Conservation (phyloP, 108 stramenopile species). For the Cyclotella sp. region DNA sequence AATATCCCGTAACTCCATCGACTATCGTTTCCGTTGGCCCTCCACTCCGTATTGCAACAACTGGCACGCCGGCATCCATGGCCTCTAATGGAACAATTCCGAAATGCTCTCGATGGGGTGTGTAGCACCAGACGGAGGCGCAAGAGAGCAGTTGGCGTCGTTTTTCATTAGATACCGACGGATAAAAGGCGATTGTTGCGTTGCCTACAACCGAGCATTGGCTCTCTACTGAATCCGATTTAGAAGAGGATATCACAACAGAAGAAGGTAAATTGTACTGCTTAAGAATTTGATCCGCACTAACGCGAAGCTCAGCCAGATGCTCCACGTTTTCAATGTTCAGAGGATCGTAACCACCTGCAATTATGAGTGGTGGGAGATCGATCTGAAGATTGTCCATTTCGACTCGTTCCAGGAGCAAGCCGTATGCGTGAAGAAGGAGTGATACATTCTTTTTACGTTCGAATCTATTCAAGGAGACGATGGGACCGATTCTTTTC, state of each 20-base stretch:
- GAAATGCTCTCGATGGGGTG: slow-evolving; percentile 97
- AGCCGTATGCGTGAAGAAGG: slow-evolving; percentile 64
- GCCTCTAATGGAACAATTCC: slow-evolving; percentile 99
- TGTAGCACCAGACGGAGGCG: slow-evolving; percentile 91
- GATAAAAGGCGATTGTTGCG: slow-evolving; percentile 63
- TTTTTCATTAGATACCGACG: slow-evolving; percentile 82
- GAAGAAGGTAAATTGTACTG: slow-evolving; percentile 29
- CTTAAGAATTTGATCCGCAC: slow-evolving; percentile 51
- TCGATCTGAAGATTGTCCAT: background rate
- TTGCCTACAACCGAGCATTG: background rate
- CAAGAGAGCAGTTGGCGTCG: slow-evolving; percentile 69
- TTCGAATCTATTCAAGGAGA: slow-evolving; percentile 96
- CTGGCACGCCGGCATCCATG: slow-evolving; percentile 92
- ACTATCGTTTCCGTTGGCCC: slow-evolving; percentile 95
- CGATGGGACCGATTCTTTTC: slow-evolving; percentile 53
- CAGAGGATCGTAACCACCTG: slow-evolving; percentile 95
- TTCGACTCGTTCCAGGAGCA: slow-evolving; percentile 28
- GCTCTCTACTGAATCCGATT: background rate
- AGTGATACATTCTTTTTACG: slow-evolving; percentile 96
- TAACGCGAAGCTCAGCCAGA: slow-evolving; percentile 71
- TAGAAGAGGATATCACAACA: slow-evolving; percentile 31
- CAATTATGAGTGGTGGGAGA: slow-evolving; percentile 78
- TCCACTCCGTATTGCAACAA: slow-evolving; percentile 84
- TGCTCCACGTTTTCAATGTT: slow-evolving; percentile 96
- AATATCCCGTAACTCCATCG: slow-evolving; percentile 88